A percentile compares a stretch with the other conserved stretches of the same genome.
Conservation (phyloP, 192 early-diverging fungal genomes). For the Oehlia diaphana region DNA sequence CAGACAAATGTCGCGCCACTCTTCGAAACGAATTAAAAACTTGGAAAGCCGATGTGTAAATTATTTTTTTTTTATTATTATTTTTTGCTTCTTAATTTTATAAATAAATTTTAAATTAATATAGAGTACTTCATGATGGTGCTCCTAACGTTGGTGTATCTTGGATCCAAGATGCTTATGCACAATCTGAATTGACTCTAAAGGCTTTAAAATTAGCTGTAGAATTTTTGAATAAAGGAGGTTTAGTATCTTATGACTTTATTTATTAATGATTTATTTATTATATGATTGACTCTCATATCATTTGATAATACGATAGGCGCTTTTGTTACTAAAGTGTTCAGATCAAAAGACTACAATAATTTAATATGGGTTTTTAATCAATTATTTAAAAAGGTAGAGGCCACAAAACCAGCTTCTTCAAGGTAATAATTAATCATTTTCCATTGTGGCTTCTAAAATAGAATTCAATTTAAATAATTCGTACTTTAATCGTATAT, state of each 20-base stretch:
- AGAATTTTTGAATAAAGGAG: conserved; percentile 89
- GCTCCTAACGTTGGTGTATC: conserved; percentile 97
- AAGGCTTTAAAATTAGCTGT: conserved; percentile 91
- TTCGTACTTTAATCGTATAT: background rate
- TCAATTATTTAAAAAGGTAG: conserved; percentile 93
- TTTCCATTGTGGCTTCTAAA: background rate
- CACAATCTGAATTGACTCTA: conserved; percentile 91
- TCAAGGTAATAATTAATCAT: conserved; percentile 46
- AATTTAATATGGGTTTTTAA: conserved; percentile 98
- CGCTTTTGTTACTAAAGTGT: conserved; percentile 97
- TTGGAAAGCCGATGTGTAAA: conserved; percentile 97
- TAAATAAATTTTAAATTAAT: background rate
- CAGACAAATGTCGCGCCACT: conserved; percentile 85
- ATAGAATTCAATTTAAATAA: background rate
- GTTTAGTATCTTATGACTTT: conserved; percentile 32
- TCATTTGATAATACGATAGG: conserved; percentile 15
- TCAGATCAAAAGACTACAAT: conserved; percentile 99
- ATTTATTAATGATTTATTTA: background rate
- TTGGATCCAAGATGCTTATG: conserved; percentile 97
- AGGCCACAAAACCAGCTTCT: conserved; percentile 97
- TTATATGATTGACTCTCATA: background rate
- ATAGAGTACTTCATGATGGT: conserved; percentile 93
- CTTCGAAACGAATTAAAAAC: conserved; percentile 90
- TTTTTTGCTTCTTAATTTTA: conserved; percentile 3
- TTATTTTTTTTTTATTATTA: background rate